Conservation (phyloP, 2,329 filamentous ascomycete genomes). For the Stachybotrys chlorohalonatus region DNA sequence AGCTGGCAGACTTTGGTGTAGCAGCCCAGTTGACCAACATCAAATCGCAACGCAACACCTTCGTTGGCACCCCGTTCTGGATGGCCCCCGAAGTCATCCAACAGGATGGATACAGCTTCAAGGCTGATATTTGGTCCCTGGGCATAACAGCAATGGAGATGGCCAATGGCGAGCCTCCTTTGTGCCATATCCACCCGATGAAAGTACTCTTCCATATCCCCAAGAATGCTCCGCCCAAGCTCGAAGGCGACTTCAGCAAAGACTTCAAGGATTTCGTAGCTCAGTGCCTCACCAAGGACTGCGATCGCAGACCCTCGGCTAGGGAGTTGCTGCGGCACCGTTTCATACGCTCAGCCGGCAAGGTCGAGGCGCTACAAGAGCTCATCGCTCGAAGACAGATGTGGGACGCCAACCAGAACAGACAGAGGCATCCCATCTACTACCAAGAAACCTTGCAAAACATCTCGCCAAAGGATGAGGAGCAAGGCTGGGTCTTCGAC, state of each 20-base stretch:
- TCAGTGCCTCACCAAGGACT: slow-evolving; percentile 86
- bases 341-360: slow-evolving; percentile 81
- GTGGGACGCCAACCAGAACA: slow-evolving; percentile 66
- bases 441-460: slow-evolving; percentile 87
- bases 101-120: slow-evolving; percentile 74
- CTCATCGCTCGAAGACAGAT: slow-evolving; percentile 75
- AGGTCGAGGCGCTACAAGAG: slow-evolving; percentile 80
- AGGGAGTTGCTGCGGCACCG: slow-evolving; percentile 81
- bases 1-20: slow-evolving; percentile 94
- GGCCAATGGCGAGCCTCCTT: slow-evolving; percentile 79
- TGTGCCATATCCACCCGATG: slow-evolving; percentile 83
- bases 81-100: slow-evolving; percentile 95
- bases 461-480: slow-evolving; percentile 55
- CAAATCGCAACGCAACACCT: slow-evolving; percentile 94
- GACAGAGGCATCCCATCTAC: slow-evolving; percentile 66
- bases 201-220: slow-evolving; percentile 89
- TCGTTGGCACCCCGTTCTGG: slow-evolving; percentile 96
- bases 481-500: slow-evolving; percentile 93
- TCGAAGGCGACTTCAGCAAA: slow-evolving; percentile 79
- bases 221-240: slow-evolving; percentile 72
- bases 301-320: slow-evolving; percentile 73
- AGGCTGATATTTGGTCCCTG: slow-evolving; percentile 88
- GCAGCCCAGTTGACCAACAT: slow-evolving; percentile 95
- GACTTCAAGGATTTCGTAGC: slow-evolving; percentile 94
- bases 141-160: slow-evolving; percentile 89